Evolutionary conservation across 139 green algal species (phyloP).

Genomic region (Micractinium conductrix): DNA sequence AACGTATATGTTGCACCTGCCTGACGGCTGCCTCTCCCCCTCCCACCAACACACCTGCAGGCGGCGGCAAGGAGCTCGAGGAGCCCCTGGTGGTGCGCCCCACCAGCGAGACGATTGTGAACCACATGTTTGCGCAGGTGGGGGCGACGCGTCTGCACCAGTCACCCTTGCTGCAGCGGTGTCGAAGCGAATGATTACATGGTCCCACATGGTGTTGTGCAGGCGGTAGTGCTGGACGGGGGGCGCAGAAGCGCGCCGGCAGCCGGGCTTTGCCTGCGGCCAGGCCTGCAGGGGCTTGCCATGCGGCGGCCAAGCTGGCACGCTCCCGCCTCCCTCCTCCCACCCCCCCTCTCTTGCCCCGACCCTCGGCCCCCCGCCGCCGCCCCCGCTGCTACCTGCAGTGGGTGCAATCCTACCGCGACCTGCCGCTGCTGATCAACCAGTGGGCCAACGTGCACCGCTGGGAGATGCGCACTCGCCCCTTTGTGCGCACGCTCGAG

Average conservation of each 20-base stretch:
- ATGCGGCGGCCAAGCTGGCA: no score
- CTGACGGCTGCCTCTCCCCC: background rate
- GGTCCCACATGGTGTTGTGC: no score
- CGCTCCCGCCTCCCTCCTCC: no score
- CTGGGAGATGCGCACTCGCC: constrained; percentile 99
- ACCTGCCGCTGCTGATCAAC: constrained; percentile 97
- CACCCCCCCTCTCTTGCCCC: background rate
- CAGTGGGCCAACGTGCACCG: constrained; percentile 99
- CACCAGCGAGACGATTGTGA: constrained; percentile 98
- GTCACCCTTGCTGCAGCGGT: background rate
- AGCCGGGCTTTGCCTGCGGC: no score
- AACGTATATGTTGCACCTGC: background rate
- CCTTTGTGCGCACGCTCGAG: constrained; percentile 98
- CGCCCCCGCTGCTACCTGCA: constrained; percentile 33
- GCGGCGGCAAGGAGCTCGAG: constrained; percentile 95
- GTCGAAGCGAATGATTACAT: background rate
- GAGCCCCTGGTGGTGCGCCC: constrained; percentile 97
- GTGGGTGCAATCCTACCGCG: constrained; percentile 91
- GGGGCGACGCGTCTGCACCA: constrained; percentile 20
- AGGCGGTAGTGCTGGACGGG: no score
- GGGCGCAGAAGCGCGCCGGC: no score
- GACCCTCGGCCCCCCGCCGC: no score
- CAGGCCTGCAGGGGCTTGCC: no score
- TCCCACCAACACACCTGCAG: constrained; percentile 40
- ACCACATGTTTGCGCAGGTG: constrained; percentile 98